Conservation (phyloP, 345 rosid species). For the Rhizophora mangle region DNA sequence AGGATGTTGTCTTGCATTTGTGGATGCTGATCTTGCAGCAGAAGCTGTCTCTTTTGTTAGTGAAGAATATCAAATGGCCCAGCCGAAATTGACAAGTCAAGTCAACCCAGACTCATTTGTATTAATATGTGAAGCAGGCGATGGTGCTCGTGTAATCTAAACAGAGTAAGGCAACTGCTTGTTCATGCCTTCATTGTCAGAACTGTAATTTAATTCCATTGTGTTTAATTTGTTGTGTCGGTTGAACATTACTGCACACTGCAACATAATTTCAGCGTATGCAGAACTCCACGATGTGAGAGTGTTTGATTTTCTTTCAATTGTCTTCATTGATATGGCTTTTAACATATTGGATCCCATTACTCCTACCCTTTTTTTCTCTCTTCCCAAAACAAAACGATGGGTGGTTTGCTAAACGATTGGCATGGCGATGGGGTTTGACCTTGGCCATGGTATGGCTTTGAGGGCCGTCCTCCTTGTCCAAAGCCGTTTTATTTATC, state of each 20-base stretch:
- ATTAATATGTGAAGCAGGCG: slow-evolving; percentile 69
- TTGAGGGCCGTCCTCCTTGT: no score
- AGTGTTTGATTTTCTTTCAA: no score
- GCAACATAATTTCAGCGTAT: neutral
- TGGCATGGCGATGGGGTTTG: no score
- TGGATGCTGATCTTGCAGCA: slow-evolving; percentile 49
- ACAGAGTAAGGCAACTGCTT: neutral
- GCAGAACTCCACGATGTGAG: no score
- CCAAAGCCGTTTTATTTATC: no score
- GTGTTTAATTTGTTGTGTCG: no score
- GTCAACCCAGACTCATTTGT: slow-evolving; percentile 43
- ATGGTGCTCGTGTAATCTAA: slow-evolving; percentile 63
- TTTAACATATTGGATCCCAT: no score
- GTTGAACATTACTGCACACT: neutral
- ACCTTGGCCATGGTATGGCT: no score
- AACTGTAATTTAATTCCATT: neutral
- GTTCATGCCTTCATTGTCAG: neutral
- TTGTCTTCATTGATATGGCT: no score
- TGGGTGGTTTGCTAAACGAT: no score
- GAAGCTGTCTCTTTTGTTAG: slow-evolving; percentile 64
- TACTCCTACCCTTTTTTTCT: no score
- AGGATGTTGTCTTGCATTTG: slow-evolving; percentile 86
- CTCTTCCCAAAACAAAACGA: no score
- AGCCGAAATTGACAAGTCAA: slow-evolving; percentile 58
- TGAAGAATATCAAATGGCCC: slow-evolving; percentile 55